Evolutionary conservation across 2,329 filamentous ascomycete genomes (phyloP).

Genomic region (Harringtonia aguacate): DNA sequence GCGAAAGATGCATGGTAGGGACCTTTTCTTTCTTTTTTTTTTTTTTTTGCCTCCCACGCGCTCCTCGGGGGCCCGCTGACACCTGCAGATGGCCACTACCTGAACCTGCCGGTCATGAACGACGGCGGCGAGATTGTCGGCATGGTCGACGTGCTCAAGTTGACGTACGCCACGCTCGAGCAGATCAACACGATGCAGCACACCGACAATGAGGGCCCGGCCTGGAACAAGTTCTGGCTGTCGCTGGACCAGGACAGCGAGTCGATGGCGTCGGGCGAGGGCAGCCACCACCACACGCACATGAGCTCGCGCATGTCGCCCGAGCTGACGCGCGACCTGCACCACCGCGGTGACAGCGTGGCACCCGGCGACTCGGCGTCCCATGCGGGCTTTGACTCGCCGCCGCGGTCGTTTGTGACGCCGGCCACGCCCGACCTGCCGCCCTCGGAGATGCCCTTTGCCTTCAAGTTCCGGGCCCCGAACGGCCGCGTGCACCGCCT

Average conservation of each 20-base stretch:
- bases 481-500: constrained; percentile 88
- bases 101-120: constrained; percentile 98
- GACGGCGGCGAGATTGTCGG: constrained; percentile 93
- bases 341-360: constrained; percentile 60
- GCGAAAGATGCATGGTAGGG: constrained; percentile 95
- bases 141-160: constrained; percentile 97
- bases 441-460: constrained; percentile 68
- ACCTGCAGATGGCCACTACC: constrained; percentile 78
- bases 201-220: constrained; percentile 82
- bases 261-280: constrained; percentile 90
- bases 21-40: neutral
- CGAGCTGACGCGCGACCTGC: constrained; percentile 52
- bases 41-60: neutral
- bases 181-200: constrained; percentile 94
- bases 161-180: constrained; percentile 95
- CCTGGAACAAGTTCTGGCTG: constrained; percentile 99
- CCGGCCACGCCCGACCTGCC: constrained; percentile 38
- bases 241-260: constrained; percentile 92
- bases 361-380: constrained; percentile 92
- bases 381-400: constrained; percentile 74
- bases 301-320: constrained; percentile 54
- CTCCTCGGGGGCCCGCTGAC: neutral
- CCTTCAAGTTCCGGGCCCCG: constrained; percentile 98
- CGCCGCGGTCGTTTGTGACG: constrained; percentile 50
- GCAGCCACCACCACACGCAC: constrained; percentile 56